Evolutionary conservation across 148 eudicot genomes (phyloP), one percentile per base, ranked within the genome.

Genomic region (Silene latifolia): DNA sequence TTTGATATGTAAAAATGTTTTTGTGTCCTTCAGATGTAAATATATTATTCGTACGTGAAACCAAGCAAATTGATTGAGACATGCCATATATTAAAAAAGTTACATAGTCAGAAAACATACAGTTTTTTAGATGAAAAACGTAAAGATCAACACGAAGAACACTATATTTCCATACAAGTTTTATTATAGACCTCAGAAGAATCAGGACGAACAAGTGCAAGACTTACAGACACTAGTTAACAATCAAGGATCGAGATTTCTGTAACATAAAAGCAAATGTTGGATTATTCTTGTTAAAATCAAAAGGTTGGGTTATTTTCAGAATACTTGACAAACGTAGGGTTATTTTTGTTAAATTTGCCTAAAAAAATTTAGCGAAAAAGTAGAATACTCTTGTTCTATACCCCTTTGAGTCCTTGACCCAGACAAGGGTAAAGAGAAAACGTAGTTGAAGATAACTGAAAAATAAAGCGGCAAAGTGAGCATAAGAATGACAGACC

Each of bases 401-500:
- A 51, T 51, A 3, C 56, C 14, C 17, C n/a, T n/a, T n/a, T n/a
- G n/a, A n/a, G n/a, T n/a, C 14, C 17, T 13, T 12, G 56, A 51
- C 4, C 65, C 13, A 25, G 6, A 62, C 32, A 20, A 24, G 24
- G 29, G 39, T 1, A 24, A 63, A 63, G 56, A 51, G 56, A 51
- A 15, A 51, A 14, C 9, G 18, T 51, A 51, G 14, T 51, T 15
- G 5, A 3, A 51, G 5, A n/a, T n/a, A n/a, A 60, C 10, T 21
- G 13, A 21, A 23, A 20, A 1, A 21, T 9, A 58, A 64, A 17
- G 24, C 20, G 3, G 71, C 20, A 51, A 0, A 25, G 67, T 23
- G 27, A 60, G 23, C 18, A 63, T 63, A 32, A 15, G 66, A 13
- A 58, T 25, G 51, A 56, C 77, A 67, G 82, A 93, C 98, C 90